Evolutionary conservation across 1,284 basidiomycete species (phyloP), one percentile per base, ranked within the genome.

Genomic region (Hypsizygus ulmarius): DNA sequence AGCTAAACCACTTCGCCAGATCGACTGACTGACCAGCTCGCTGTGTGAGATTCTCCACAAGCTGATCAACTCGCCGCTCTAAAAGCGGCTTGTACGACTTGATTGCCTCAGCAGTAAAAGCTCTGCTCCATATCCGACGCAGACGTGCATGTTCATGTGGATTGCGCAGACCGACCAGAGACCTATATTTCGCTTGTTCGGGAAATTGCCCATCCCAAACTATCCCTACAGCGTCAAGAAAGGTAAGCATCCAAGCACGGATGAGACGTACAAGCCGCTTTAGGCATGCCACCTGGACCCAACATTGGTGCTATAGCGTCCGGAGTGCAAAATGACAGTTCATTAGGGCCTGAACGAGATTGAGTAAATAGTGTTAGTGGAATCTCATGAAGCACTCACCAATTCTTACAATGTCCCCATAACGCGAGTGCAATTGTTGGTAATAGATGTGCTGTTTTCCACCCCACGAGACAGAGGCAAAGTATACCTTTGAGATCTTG

Each of bases 121-220:
- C 74, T 32, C 64, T 62, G 47, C 65, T 69, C 75, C 75, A 77
- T 5, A 65, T 64, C 45, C 64, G 65, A 18, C 74, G 69, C 28
- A 67, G 56, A 8, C 63, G 61, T 2, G 65, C 60, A 51, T 77
- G 74, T 21, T 65, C 63, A 25, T 58, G 59, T 16, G 63, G 49
- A 52, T 71, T 59, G 7, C 63, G 61, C 6, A 63, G 56, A n/a
- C 56, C 56, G 18, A 72, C 64, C 29, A 75, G 52, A 1, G 49
- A 49, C 16, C 50, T 43, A 37, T 49, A 41, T 10, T 52, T 43
- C 36, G 45, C 53, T 28, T 54, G 52, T 25, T 55, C 50, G 1
- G 54, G 44, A 34, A 54, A 53, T 30, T 59, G 56, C 3, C 57
- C 57, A 38, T 60, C 54, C 59, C 57, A 62, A 47, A 48, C 59